Base-by-base conservation (phyloP, 2,329 filamentous ascomycete species). In the Claviceps sp. region DNA sequence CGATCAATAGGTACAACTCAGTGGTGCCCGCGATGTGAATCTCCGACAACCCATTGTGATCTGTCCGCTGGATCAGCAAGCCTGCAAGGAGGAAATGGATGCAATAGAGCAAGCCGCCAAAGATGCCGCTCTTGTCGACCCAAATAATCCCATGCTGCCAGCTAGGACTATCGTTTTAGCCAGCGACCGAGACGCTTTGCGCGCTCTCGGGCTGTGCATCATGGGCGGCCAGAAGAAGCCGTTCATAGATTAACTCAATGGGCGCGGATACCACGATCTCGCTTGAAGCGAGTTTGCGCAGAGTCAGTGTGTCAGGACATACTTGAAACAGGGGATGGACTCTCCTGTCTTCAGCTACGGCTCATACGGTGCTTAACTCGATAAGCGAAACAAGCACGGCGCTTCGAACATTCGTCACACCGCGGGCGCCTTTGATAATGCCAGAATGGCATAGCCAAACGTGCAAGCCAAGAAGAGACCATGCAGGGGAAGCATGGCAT, bases 81-180 rank as follows among this genome's bases (percentile, higher is more conserved):
- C 85, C 16, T 98, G 93, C 71, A 96, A 95, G 67, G 90, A 96
- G 65, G 93, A 97, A 70, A 96, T 98, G 89, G 90, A 95, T 61
- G 90, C 90, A 40, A 97, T 98, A 57, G 90, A 96, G 64, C 89
- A 95, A 68, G 87, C 93, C 0, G 93, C 93, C 44, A 91, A 90
- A 67, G 91, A 97, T 60, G 91, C 93, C 2, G 85, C 87, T 16
- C 82, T 87, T 56, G 84, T 97, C 55, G 89, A 91, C 59, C 85
- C 85, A 0, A 87, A 93, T 56, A 88, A 94, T 56, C 93, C 90
- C 0, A 90, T 94, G 84, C 70, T 96, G n/a, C 90, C 93, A 1
- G 84, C 90, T 1, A 82, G 84, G 56, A 83, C 80, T 7, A 93
- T 98, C 56, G 80, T 97, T 53, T 76, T 86, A 49, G 82, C 88